These are phyloP conservation scores for Mycena filopes DNA, from an alignment of 768 basidiomycete species.

Conservation along the genomic window DNA sequence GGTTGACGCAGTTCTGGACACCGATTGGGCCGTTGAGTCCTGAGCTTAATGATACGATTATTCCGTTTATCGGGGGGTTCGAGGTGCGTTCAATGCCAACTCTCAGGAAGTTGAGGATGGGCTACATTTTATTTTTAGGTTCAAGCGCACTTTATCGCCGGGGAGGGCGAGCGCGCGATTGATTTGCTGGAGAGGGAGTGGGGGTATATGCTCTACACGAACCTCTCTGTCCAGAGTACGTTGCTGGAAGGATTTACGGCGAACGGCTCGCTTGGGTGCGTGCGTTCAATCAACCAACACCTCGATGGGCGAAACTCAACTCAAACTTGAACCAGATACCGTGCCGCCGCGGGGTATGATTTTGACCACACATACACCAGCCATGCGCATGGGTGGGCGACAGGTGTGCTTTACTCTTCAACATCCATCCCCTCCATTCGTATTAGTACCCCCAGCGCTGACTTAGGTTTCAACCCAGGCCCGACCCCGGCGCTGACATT, in stretches of 20 bases:
- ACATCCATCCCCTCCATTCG: too few species aligned
- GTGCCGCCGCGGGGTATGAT: slow-evolving; percentile 56
- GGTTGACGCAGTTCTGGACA: slow-evolving; percentile 59
- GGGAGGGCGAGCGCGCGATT: slow-evolving; percentile 56
- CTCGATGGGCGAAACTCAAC: neutral
- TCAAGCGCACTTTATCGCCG: slow-evolving; percentile 61
- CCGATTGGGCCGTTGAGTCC: slow-evolving; percentile 58
- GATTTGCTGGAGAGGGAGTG: slow-evolving; percentile 58
- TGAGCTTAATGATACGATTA: slow-evolving; percentile 62
- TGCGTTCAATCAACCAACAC: too few species aligned
- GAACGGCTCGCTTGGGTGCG: slow-evolving; percentile 57
- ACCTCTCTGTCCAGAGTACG: slow-evolving; percentile 51
- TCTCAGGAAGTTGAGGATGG: too few species aligned
- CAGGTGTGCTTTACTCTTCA: too few species aligned
- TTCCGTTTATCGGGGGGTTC: slow-evolving; percentile 62
- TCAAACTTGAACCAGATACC: slow-evolving; percentile 45
- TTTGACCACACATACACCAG: slow-evolving; percentile 58
- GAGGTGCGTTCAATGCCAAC: slow-evolving; percentile 44
- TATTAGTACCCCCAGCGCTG: too few species aligned
- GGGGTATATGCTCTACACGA: slow-evolving; percentile 63
- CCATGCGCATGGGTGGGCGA: slow-evolving; percentile 61
- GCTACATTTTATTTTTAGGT: slow-evolving; percentile 40
- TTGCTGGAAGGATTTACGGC: slow-evolving; percentile 59
- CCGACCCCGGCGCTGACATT: slow-evolving; percentile 60
- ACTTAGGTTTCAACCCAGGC: slow-evolving; percentile 34